Evolutionary conservation across 2,329 filamentous ascomycete genomes (phyloP).

Genomic region (Pseudocercospora musae): DNA sequence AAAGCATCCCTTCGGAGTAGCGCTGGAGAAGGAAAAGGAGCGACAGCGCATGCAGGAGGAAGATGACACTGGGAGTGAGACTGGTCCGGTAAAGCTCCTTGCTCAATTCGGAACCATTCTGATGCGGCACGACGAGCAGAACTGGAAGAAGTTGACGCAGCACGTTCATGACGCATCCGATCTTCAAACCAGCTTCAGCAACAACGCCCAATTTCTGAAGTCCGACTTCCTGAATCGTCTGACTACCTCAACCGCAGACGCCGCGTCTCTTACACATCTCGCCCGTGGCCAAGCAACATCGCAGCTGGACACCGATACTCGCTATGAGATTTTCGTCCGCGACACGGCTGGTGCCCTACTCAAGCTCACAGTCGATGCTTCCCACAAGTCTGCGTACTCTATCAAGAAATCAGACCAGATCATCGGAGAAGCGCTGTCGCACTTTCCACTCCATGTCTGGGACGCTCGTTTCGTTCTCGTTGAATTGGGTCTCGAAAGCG

Average conservation of each 20-base stretch:
- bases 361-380: constrained; percentile 9
- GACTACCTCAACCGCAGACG: constrained; percentile 14
- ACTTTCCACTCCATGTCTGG: constrained; percentile 21
- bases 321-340: constrained; percentile 13
- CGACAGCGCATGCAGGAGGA: constrained; percentile 3
- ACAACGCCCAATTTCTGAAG: neutral
- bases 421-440: constrained; percentile 12
- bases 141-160: constrained; percentile 1
- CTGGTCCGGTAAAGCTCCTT: constrained; percentile 10
- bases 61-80: neutral
- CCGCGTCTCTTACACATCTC: constrained; percentile 1
- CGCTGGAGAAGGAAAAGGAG: constrained; percentile 3
- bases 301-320: neutral
- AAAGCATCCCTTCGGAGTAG: constrained; percentile 13
- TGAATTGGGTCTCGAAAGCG: constrained; percentile 6
- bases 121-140: constrained; percentile 6
- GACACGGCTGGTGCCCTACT: constrained; percentile 11
- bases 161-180: constrained; percentile 2
- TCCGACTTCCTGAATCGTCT: constrained; percentile 18
- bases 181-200: constrained; percentile 12
- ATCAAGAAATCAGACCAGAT: constrained; percentile 12
- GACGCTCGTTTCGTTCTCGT: constrained; percentile 18
- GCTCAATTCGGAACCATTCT: constrained; percentile 16
- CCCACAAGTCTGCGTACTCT: constrained; percentile 3
- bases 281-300: neutral